Percentiles rank a stretch among this genome's conserved stretches.
These are phyloP conservation scores for Eragrostis curvula DNA, from an alignment of 176 grass and related monocot species.

Conservation along the genomic window DNA sequence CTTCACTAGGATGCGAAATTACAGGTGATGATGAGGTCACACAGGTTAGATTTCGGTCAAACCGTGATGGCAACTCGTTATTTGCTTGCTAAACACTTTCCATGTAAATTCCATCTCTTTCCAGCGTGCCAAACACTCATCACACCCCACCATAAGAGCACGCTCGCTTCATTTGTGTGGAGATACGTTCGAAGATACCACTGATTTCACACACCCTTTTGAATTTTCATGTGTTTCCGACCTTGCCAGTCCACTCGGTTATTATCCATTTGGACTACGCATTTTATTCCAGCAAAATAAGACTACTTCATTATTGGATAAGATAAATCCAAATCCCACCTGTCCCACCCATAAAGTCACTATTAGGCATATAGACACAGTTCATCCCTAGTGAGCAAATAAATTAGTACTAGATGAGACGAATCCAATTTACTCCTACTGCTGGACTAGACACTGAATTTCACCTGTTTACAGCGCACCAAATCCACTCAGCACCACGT, in stretches of 20 bases:
- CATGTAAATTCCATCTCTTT: not conserved
- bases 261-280: no score
- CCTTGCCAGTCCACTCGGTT: not conserved
- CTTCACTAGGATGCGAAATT: no score
- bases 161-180: not conserved
- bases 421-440: not conserved
- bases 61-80: not conserved
- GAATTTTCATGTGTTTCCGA: not conserved
- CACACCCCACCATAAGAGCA: not conserved
- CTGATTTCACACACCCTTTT: not conserved
- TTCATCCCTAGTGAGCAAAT: no score
- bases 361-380: no score
- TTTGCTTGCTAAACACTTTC: not conserved
- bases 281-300: no score
- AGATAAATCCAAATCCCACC: not conserved
- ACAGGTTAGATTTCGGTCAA: no score
- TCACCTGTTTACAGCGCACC: not conserved
- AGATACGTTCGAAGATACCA: not conserved
- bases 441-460: no score
- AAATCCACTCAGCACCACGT: no score
- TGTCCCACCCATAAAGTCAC: not conserved
- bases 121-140: not conserved
- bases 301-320: not conserved
- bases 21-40: no score
- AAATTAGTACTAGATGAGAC: not conserved